These are phyloP conservation scores for Pseudozyma hubeiensis DNA, from an alignment of 1,284 basidiomycete genomes.

Conservation along the genomic window DNA sequence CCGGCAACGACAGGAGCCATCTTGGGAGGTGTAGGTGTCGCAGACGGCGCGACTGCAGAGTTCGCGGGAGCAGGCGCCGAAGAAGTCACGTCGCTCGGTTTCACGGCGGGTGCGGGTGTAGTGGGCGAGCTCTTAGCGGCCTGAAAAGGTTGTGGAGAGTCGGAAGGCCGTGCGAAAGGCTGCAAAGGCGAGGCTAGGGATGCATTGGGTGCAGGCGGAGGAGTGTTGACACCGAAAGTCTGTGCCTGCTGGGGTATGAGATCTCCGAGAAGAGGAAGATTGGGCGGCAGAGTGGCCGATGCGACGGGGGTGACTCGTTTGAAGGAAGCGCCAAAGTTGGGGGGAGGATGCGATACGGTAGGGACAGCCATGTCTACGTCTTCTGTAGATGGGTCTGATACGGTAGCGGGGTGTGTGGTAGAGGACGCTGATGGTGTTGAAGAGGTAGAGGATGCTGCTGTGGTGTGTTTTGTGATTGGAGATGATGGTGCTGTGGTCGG, in stretches of 20 bases:
- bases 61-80: constrained; percentile 3
- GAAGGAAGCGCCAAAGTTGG: constrained; percentile 6
- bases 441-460: background rate
- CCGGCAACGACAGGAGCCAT: constrained; percentile 40
- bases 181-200: constrained; percentile 21
- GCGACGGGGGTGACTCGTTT: constrained; percentile 28
- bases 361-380: constrained; percentile 35
- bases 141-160: constrained; percentile 37
- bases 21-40: constrained; percentile 9
- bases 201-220: background rate
- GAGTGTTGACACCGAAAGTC: constrained; percentile 19
- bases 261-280: constrained; percentile 19
- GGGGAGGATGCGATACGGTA: constrained; percentile 17
- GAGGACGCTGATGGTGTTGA: constrained; percentile 4
- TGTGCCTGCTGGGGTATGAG: constrained; percentile 21
- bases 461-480: background rate
- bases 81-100: constrained; percentile 27
- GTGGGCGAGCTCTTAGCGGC: constrained; percentile 18
- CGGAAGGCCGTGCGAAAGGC: constrained; percentile 24
- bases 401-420: constrained; percentile 10
- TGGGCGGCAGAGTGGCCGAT: constrained; percentile 10
- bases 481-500: constrained; percentile 4
- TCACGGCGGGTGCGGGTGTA: constrained; percentile 20
- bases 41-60: constrained; percentile 1
- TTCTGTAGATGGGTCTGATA: constrained; percentile 21